Conservation (phyloP, 2,329 filamentous ascomycete genomes). For the Cercospora sp. region DNA sequence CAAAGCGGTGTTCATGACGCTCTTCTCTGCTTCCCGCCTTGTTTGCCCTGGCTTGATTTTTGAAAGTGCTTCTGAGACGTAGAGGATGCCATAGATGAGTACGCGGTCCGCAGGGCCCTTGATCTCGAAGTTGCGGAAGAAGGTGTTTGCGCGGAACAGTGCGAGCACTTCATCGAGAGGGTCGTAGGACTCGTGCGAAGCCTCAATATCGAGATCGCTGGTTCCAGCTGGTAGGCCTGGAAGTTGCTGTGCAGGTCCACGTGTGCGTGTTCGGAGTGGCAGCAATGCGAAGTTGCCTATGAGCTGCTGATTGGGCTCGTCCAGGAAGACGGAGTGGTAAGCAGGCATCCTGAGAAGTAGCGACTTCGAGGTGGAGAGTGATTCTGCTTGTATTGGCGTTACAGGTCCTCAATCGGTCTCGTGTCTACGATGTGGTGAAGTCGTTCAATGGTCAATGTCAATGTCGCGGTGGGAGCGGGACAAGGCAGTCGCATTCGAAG, state of each 20-base stretch:
- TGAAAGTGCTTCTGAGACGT: slow-evolving; percentile 82
- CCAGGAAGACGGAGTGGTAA: slow-evolving; percentile 95
- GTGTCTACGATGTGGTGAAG: background rate
- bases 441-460: background rate
- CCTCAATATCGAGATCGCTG: slow-evolving; percentile 64
- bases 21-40: slow-evolving; percentile 67
- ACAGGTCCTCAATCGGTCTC: background rate
- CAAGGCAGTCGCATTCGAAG: slow-evolving; percentile 13
- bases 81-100: slow-evolving; percentile 94
- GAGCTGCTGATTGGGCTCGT: slow-evolving; percentile 69
- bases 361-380: background rate
- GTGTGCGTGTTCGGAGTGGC: slow-evolving; percentile 89
- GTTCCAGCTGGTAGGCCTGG: slow-evolving; percentile 54
- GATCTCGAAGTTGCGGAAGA: slow-evolving; percentile 99
- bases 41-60: slow-evolving; percentile 78
- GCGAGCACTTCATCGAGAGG: slow-evolving; percentile 90
- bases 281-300: slow-evolving; percentile 91
- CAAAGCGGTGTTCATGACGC: slow-evolving; percentile 85
- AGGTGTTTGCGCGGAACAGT: slow-evolving; percentile 95
- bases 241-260: slow-evolving; percentile 90
- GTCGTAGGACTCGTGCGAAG: slow-evolving; percentile 91
- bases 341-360: slow-evolving; percentile 49
- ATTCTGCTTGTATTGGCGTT: background rate
- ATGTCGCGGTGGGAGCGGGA: background rate
- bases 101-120: slow-evolving; percentile 92